Conservation (phyloP, 306 rosid genomes). For the Begonia fuchsioides region DNA sequence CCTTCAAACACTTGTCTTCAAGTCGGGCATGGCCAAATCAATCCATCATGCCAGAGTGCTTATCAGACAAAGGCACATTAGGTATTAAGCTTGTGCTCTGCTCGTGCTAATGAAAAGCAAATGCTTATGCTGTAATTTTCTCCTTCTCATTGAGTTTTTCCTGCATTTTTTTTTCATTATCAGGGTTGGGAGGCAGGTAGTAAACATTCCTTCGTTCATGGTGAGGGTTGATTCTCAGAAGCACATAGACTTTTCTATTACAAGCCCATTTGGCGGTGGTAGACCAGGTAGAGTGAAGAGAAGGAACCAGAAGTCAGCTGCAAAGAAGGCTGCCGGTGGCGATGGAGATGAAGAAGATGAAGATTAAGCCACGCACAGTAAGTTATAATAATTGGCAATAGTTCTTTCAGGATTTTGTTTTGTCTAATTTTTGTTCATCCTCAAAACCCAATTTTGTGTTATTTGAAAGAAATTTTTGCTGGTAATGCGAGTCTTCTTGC, state of each 20-base stretch:
- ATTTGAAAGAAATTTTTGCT: too few relatives aligned
- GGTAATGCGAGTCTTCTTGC: too few relatives aligned
- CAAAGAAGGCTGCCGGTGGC: slow-evolving; percentile 24
- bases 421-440: too few relatives aligned
- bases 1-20: slow-evolving; percentile 27
- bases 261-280: slow-evolving; percentile 28
- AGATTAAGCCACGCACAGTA: slow-evolving; percentile 6
- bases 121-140: too few relatives aligned
- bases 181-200: slow-evolving; percentile 22
- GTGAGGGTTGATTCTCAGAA: slow-evolving; percentile 25
- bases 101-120: too few relatives aligned
- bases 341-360: slow-evolving; percentile 25
- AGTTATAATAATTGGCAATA: too few relatives aligned
- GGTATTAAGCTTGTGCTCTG: slow-evolving; percentile 3
- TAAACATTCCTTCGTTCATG: slow-evolving; percentile 26
- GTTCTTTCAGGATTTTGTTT: too few relatives aligned
- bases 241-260: slow-evolving; percentile 24
- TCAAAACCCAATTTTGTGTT: too few relatives aligned
- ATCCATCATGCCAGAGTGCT: slow-evolving; percentile 35
- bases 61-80: slow-evolving; percentile 31
- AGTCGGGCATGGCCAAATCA: slow-evolving; percentile 37
- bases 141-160: background rate
- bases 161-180: background rate
- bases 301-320: slow-evolving; percentile 23
- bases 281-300: slow-evolving; percentile 27